These are phyloP conservation scores for Martiniozyma abietophila DNA, from an alignment of 805 yeast species.

Conservation along the genomic window DNA sequence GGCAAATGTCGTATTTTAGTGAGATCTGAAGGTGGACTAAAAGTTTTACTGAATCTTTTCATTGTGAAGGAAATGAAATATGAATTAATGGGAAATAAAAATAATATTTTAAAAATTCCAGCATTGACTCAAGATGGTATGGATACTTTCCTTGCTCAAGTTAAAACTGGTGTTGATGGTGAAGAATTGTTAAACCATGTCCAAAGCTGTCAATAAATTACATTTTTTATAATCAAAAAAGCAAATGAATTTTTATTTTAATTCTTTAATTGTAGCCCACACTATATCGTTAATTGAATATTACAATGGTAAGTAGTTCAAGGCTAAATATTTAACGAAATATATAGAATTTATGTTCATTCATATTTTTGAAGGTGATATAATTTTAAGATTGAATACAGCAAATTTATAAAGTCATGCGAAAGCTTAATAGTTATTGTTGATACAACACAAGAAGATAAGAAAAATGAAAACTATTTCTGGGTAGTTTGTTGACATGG, in stretches of 20 bases:
- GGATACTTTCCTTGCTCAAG: conserved; percentile 62
- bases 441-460: no score
- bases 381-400: no score
- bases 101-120: conserved; percentile 60
- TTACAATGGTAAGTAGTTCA: no score
- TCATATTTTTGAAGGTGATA: no score
- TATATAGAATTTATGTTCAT: no score
- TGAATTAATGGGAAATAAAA: conserved; percentile 46
- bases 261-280: not conserved
- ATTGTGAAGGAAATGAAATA: conserved; percentile 52
- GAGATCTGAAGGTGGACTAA: conserved; percentile 82
- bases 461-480: no score
- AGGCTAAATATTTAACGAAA: no score
- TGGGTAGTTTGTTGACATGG: no score
- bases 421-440: no score
- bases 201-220: conserved; percentile 15
- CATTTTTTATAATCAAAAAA: not conserved
- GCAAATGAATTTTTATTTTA: not conserved
- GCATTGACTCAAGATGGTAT: conserved; percentile 49
- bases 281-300: no score
- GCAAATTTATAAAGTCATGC: no score
- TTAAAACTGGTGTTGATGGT: conserved; percentile 70
- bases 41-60: conserved; percentile 64
- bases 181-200: conserved; percentile 34
- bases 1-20: conserved; percentile 62